Evolutionary conservation across 2,329 filamentous ascomycete species (phyloP).

Genomic region (Scolecobasidium constrictum): DNA sequence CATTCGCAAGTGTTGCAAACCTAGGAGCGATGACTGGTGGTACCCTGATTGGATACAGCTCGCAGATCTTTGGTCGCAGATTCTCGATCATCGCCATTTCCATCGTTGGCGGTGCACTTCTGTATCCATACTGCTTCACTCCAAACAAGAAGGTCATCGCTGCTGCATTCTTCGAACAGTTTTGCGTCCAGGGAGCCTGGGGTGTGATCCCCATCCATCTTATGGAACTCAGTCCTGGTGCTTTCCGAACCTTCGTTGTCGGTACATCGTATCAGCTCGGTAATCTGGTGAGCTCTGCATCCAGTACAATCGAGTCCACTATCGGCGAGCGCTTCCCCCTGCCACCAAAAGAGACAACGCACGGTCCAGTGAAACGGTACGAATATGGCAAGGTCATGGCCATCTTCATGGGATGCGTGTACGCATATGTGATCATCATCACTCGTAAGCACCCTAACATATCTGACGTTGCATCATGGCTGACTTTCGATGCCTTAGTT

Average conservation of each 20-base stretch:
- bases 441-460: conserved; percentile 40
- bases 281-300: conserved; percentile 59
- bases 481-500: too few relatives aligned
- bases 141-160: conserved; percentile 55
- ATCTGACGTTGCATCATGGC: too few relatives aligned
- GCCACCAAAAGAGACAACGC: conserved; percentile 26
- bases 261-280: conserved; percentile 64
- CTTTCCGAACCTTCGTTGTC: conserved; percentile 64
- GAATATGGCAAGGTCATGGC: conserved; percentile 74
- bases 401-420: conserved; percentile 86
- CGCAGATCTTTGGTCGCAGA: conserved; percentile 35
- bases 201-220: conserved; percentile 51
- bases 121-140: conserved; percentile 76
- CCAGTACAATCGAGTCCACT: conserved; percentile 64
- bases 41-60: conserved; percentile 34
- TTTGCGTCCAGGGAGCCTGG: conserved; percentile 35
- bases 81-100: conserved; percentile 37
- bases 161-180: conserved; percentile 66
- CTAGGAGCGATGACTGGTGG: conserved; percentile 38
- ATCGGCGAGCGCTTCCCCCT: conserved; percentile 68
- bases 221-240: conserved; percentile 64
- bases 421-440: conserved; percentile 48
- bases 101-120: conserved; percentile 58
- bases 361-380: conserved; percentile 19
- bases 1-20: conserved; percentile 31